Evolutionary conservation across 495 filamentous ascomycete genomes (phyloP).

Genomic region (Penicillium mononematosum): DNA sequence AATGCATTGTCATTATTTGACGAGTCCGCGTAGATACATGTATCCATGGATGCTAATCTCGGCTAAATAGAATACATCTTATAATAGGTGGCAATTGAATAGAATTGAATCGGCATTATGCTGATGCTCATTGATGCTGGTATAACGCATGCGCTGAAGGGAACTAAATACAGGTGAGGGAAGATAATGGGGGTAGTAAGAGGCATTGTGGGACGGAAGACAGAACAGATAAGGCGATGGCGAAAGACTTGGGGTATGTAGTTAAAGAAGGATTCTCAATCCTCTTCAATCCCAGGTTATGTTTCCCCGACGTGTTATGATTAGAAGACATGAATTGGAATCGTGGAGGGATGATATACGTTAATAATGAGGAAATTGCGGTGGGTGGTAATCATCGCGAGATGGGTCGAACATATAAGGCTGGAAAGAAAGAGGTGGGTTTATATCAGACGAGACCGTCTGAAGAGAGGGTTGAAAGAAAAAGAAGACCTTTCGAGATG

Average conservation of each 20-base stretch:
- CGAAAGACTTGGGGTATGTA: slow-evolving; percentile 1
- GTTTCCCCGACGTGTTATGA: slow-evolving; percentile 6
- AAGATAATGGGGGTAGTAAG: slow-evolving; percentile 7
- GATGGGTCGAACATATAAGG: slow-evolving; percentile 2
- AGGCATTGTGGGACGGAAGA: slow-evolving; percentile 9
- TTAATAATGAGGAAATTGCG: slow-evolving; percentile 5
- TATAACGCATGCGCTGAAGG: slow-evolving; percentile 35
- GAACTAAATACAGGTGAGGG: slow-evolving; percentile 30
- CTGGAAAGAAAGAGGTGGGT: neutral
- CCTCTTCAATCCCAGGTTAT: slow-evolving; percentile 7
- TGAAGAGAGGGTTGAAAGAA: neutral
- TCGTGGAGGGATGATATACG: slow-evolving; percentile 3
- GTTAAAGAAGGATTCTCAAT: neutral
- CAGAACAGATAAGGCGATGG: slow-evolving; percentile 14
- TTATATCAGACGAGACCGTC: neutral
- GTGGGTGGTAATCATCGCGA: neutral
- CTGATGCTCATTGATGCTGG: slow-evolving; percentile 36
- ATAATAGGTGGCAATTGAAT: slow-evolving; percentile 4
- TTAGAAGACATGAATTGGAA: slow-evolving; percentile 7
- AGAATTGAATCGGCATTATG: slow-evolving; percentile 25
- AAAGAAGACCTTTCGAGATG: neutral
- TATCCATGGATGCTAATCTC: neutral
- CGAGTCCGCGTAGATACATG: neutral
- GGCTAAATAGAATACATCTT: neutral
- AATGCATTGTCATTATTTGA: neutral